A percentile compares a stretch with the other conserved stretches of the same genome.
phyloP scores from a whole-genome alignment of 208 protist genomes.

The Sergeia podlipaevii region DNA sequence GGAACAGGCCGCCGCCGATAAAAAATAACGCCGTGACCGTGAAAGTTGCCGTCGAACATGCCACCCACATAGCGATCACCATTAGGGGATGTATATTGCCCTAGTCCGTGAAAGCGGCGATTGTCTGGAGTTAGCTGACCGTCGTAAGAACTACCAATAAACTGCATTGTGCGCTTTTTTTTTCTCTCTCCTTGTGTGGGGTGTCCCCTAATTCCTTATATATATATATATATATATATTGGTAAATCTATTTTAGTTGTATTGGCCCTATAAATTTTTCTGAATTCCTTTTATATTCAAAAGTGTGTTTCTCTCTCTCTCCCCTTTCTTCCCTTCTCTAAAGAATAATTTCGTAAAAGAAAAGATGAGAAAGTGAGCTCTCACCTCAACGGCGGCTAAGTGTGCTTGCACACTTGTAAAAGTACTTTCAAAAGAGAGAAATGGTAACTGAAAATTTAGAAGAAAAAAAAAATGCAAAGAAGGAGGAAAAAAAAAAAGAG shows the following conservation, averaged over 20 bases:
- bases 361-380: conserved; percentile 11
- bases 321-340: too few species aligned
- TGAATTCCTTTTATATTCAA: too few species aligned
- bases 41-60: conserved; percentile 76
- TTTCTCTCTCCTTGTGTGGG: conserved; percentile 8
- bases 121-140: conserved; percentile 58
- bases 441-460: too few species aligned
- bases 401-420: too few species aligned
- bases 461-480: conserved; percentile 4
- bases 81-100: conserved; percentile 78
- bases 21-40: conserved; percentile 81
- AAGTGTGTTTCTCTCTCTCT: too few species aligned
- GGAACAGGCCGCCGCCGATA: conserved; percentile 27
- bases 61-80: conserved; percentile 79
- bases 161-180: conserved; percentile 22
- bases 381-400: too few species aligned
- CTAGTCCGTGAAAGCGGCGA: conserved; percentile 66
- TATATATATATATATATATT: conserved; percentile 10
- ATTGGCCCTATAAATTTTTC: background rate
- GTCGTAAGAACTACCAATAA: conserved; percentile 52
- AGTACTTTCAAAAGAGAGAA: too few species aligned
- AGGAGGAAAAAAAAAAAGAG: background rate
- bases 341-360: conserved; percentile 15
- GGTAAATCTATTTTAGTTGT: background rate
- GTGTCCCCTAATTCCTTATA: too few species aligned